phyloP scores from a whole-genome alignment of 2,329 filamentous ascomycete genomes.

The Aaosphaeria arxii region DNA sequence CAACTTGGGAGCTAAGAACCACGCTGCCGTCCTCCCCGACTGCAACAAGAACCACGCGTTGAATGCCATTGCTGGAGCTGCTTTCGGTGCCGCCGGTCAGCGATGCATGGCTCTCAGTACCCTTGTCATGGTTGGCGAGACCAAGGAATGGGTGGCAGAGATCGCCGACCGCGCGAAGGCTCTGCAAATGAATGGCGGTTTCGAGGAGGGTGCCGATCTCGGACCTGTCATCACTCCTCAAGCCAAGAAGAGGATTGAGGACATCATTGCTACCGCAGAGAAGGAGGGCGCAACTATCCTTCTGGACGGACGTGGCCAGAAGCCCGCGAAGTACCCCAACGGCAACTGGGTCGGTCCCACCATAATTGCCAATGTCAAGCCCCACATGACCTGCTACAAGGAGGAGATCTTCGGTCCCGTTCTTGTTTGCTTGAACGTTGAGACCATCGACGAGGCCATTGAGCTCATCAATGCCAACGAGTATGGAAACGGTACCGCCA shows the following conservation, averaged over 20 bases:
- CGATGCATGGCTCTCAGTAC: constrained; percentile 85
- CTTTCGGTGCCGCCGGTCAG: constrained; percentile 82
- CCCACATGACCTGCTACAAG: constrained; percentile 78
- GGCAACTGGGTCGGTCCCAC: constrained; percentile 82
- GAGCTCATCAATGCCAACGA: constrained; percentile 81
- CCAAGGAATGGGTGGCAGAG: constrained; percentile 77
- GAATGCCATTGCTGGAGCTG: constrained; percentile 79
- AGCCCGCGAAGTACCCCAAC: constrained; percentile 78
- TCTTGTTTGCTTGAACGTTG: constrained; percentile 74
- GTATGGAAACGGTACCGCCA: constrained; percentile 82
- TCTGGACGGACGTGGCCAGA: constrained; percentile 75
- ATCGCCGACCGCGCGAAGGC: constrained; percentile 72
- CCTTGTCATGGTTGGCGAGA: constrained; percentile 79
- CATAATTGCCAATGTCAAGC: constrained; percentile 77
- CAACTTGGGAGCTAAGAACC: constrained; percentile 86
- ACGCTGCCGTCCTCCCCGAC: constrained; percentile 79
- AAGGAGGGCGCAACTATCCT: constrained; percentile 77
- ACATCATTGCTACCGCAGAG: constrained; percentile 72
- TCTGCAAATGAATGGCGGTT: constrained; percentile 75
- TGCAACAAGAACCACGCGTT: constrained; percentile 88
- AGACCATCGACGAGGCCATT: constrained; percentile 76
- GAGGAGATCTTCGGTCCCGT: constrained; percentile 87
- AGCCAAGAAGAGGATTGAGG: constrained; percentile 75
- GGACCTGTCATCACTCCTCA: constrained; percentile 79
- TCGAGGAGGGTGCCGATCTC: constrained; percentile 75